Percentiles rank a stretch among this genome's conserved stretches.
Evolutionary conservation across 2,329 filamentous ascomycete species (phyloP).

Genomic region (Exophiala spinifera): DNA sequence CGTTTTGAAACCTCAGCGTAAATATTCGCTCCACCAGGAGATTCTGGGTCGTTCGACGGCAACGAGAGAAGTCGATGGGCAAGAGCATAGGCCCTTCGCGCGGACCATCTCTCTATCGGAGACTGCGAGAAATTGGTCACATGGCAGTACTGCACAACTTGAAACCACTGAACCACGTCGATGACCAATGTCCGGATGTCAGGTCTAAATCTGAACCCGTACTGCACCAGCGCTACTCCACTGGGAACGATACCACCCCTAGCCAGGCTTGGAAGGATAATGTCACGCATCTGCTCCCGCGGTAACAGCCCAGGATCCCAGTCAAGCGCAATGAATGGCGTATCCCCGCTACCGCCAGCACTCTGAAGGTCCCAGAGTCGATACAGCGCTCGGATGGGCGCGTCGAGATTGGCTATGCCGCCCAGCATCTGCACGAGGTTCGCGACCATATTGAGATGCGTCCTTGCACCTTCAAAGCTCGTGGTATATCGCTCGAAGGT

Average conservation of each 20-base stretch:
- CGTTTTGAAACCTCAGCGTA: slow-evolving; percentile 13
- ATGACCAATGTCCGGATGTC: slow-evolving; percentile 4
- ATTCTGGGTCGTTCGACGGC: background rate
- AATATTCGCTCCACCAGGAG: background rate
- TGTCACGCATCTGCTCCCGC: slow-evolving; percentile 3
- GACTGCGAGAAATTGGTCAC: slow-evolving; percentile 7
- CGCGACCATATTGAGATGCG: slow-evolving; percentile 19
- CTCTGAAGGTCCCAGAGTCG: slow-evolving; percentile 14
- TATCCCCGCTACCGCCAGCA: slow-evolving; percentile 9
- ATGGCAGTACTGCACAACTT: slow-evolving; percentile 13
- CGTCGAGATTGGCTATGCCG: slow-evolving; percentile 4
- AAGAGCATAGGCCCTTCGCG: slow-evolving; percentile 6
- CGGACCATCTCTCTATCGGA: slow-evolving; percentile 8
- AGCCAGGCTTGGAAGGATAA: slow-evolving; percentile 8
- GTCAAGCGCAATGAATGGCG: slow-evolving; percentile 11
- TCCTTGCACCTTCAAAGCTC: slow-evolving; percentile 18
- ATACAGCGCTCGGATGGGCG: slow-evolving; percentile 11
- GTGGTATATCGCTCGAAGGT: slow-evolving; percentile 19
- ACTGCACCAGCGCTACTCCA: slow-evolving; percentile 10
- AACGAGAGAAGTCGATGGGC: slow-evolving; percentile 16
- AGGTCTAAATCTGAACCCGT: background rate
- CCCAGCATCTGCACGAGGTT: slow-evolving; percentile 15
- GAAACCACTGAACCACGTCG: slow-evolving; percentile 19
- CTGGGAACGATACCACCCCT: slow-evolving; percentile 8
- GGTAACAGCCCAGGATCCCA: slow-evolving; percentile 16